Base-by-base conservation (phyloP, 257 asterid species). In the Rauvolfia tetraphylla region DNA sequence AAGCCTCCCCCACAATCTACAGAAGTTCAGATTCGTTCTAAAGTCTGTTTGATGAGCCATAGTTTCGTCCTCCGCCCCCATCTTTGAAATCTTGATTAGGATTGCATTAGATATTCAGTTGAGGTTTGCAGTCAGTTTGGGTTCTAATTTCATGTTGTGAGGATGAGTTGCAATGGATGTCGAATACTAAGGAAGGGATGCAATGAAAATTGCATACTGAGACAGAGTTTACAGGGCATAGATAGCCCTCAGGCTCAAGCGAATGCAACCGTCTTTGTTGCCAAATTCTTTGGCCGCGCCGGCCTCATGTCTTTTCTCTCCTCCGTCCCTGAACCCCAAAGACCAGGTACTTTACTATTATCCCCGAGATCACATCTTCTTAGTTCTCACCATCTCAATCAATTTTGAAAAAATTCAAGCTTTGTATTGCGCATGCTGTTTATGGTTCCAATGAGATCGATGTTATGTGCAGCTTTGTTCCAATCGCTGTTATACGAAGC, bases 261-360 rank as follows among this genome's bases (percentile, higher is more conserved):
- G n/a, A 87, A 91, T 80, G 98, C 97, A 76, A 91, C 98, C 14
- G 87, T 91, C 14, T 93, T 93, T 76, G 97, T 89, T 12, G 97
- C 97, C 62, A 93, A 90, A 81, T 92, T 92, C 76, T 92, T 90
- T 70, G 98, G 98, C 86, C 97, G 98, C 29, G 93, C 98, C 42
- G 98, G 94, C 17, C 98, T 93, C 76, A 82, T 91, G 88, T 91
- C 97, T 62, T 89, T 94, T 81, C 93, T 94, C 67, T 87, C 96
- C 48, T 82, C 92, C 31, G 97, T 91, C 27, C 79, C 92, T n/a
- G 73, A 84, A 20, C 78, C 93, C 17, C 96, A 91, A 82, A 57
- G 97, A 74, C 96, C 97, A 18, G 97, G 97, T 91, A 76, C 0
- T 13, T 36, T 18, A n/a, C 65, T 58, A 7, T 56, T 53, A 4